Evolutionary conservation across 345 rosid genomes (phyloP), one percentile per base, ranked within the genome.

Genomic region (Linum usitatissimum): DNA sequence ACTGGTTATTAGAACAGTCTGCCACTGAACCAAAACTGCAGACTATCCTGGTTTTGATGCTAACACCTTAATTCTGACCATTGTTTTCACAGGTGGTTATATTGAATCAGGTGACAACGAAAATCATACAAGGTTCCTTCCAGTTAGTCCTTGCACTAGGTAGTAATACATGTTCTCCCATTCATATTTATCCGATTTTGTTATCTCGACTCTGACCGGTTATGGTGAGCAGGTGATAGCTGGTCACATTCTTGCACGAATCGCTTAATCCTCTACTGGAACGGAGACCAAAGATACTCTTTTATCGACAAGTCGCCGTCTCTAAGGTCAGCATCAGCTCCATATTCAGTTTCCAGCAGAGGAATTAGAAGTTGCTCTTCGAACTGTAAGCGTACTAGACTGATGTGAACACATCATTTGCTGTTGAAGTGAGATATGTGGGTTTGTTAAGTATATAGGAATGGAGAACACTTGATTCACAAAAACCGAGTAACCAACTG

Each of bases 181-280:
- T 9, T 4, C 55, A 30, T 45, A 36, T 23, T 23, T 23, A 23
- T 23, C 28, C 28, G 28, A 23, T 23, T 23, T 23, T 2, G 28
- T 23, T 23, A 23, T 23, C 28, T 2, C 28, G 28, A 23, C 28
- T 23, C 28, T 23, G 28, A 23, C 28, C 28, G 28, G 28, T 63
- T 30, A 48, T 61, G 7, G 31, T 66, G 70, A 55, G 64, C 73
- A 92, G 96, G 98, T 20, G 98, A 93, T 71, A 86, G 96, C 79
- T 91, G 98, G 98, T 88, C 98, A 39, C 93, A 89, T 73, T 83
- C 84, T 3, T 91, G 91, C 80, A 88, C 98, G 10, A 86, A 85
- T 73, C 78, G 98, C 71, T 63, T 88, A 51, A 84, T 88, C 76
- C 62, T 93, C 61, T 84, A 86, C 71, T 93, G 99, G 97, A 85